Evolutionary conservation across 805 yeast species (phyloP).

Genomic region (Ogataea neopini): DNA sequence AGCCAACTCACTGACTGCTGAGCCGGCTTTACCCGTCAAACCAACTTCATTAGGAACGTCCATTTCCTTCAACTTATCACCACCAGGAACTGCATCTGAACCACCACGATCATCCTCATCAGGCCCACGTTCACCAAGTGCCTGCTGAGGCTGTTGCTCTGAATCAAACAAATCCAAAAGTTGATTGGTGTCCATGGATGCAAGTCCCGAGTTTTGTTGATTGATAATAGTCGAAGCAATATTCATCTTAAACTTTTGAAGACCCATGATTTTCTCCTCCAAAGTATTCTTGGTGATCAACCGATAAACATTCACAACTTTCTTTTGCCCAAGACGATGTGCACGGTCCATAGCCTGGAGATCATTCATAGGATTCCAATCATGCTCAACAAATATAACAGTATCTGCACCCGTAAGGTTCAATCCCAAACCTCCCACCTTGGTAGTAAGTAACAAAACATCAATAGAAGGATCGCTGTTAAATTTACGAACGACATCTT

Average conservation of each 20-base stretch:
- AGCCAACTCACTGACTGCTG: conserved; percentile 83
- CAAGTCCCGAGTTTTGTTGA: conserved; percentile 94
- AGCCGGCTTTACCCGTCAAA: conserved; percentile 80
- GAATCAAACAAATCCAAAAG: conserved; percentile 85
- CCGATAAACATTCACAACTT: conserved; percentile 95
- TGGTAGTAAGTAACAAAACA: conserved; percentile 86
- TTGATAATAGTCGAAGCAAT: conserved; percentile 95
- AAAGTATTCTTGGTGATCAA: conserved; percentile 89
- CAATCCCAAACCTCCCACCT: conserved; percentile 98
- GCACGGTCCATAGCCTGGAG: conserved; percentile 99
- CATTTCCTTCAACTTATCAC: conserved; percentile 22
- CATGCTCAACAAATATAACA: conserved; percentile 98
- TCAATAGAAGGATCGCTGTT: conserved; percentile 97
- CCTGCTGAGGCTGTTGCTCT: conserved; percentile 44
- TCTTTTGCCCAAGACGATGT: conserved; percentile 95
- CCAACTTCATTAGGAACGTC: conserved; percentile 64
- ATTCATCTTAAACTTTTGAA: conserved; percentile 95
- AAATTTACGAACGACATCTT: conserved; percentile 85
- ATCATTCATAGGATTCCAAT: conserved; percentile 99
- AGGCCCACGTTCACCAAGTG: conserved; percentile 27
- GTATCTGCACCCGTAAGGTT: conserved; percentile 98
- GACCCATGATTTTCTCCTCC: conserved; percentile 97
- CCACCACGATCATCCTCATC: conserved; percentile 23
- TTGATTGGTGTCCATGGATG: conserved; percentile 96
- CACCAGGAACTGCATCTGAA: conserved; percentile 19